phyloP scores from a whole-genome alignment of 768 basidiomycete genomes.

The Cystobasidium onofrii region DNA sequence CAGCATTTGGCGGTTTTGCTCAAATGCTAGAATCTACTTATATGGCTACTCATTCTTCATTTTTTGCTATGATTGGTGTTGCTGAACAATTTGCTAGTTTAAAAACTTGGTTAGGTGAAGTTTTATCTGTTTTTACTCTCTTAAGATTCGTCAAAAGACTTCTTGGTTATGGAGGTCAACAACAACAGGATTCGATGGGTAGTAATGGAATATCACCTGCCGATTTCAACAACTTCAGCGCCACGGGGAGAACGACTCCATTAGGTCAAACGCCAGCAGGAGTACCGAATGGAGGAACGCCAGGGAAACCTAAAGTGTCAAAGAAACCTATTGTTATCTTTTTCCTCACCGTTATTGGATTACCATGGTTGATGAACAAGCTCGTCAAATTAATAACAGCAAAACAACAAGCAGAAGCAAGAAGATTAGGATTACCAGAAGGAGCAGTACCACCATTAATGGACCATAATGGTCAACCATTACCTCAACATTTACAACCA shows the following conservation, averaged over 20 bases:
- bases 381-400: constrained; percentile 59
- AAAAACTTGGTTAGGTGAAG: constrained; percentile 83
- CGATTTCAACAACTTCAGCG: constrained; percentile 3
- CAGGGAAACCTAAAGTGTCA: constrained; percentile 56
- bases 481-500: constrained; percentile 41
- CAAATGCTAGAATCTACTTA: constrained; percentile 97
- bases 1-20: constrained; percentile 85
- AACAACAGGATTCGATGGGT: constrained; percentile 47
- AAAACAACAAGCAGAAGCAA: constrained; percentile 49
- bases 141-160: constrained; percentile 70
- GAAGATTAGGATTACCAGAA: constrained; percentile 46
- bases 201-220: background rate
- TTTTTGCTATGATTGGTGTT: constrained; percentile 71
- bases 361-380: constrained; percentile 87
- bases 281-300: constrained; percentile 51
- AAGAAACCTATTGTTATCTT: constrained; percentile 88
- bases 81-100: constrained; percentile 89
- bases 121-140: constrained; percentile 82
- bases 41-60: constrained; percentile 57
- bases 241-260: background rate
- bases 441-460: background rate
- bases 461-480: constrained; percentile 47
- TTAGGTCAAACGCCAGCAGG: constrained; percentile 38
- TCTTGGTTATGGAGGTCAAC: constrained; percentile 55
- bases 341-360: constrained; percentile 81